Evolutionary conservation across 1,284 basidiomycete genomes (phyloP).

Genomic region (Ustilago nuda): DNA sequence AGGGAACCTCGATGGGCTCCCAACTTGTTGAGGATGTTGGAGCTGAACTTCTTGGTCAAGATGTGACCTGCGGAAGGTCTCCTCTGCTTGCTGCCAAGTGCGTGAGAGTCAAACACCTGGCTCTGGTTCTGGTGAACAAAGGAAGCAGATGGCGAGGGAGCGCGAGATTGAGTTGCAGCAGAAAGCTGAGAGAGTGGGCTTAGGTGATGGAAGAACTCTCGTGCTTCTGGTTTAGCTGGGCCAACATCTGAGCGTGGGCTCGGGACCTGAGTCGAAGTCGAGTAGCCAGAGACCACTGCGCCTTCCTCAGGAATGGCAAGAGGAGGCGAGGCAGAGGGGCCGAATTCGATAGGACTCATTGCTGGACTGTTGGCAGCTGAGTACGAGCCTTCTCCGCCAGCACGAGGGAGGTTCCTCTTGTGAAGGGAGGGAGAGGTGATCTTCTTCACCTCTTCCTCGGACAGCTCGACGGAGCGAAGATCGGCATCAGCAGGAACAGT

Average conservation of each 20-base stretch:
- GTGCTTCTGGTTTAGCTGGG: conserved; percentile 19
- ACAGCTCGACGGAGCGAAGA: conserved; percentile 43
- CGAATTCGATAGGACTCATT: conserved; percentile 7
- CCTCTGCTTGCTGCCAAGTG: conserved; percentile 7
- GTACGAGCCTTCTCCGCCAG: not conserved
- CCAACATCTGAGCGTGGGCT: conserved; percentile 26
- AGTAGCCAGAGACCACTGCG: conserved; percentile 24
- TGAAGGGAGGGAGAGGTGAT: conserved; percentile 5
- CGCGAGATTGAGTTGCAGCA: conserved; percentile 6
- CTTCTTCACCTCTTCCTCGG: conserved; percentile 30
- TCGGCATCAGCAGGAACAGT: conserved; percentile 49
- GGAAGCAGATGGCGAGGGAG: not conserved
- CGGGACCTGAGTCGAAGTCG: conserved; percentile 22
- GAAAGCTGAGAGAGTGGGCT: conserved; percentile 45
- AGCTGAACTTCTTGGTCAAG: conserved; percentile 41
- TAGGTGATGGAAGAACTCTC: conserved; percentile 34
- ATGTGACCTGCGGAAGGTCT: conserved; percentile 33
- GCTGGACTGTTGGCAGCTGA: conserved; percentile 10
- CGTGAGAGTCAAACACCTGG: not conserved
- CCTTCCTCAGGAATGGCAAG: conserved; percentile 19
- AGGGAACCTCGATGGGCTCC: conserved; percentile 30
- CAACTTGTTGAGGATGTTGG: conserved; percentile 37
- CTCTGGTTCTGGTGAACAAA: not conserved
- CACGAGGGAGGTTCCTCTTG: not conserved
- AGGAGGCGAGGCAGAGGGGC: conserved; percentile 11